A percentile compares a stretch with the other conserved stretches of the same genome.
Evolutionary conservation across 768 basidiomycete genomes (phyloP).

Genomic region (Suillus tomentosus): DNA sequence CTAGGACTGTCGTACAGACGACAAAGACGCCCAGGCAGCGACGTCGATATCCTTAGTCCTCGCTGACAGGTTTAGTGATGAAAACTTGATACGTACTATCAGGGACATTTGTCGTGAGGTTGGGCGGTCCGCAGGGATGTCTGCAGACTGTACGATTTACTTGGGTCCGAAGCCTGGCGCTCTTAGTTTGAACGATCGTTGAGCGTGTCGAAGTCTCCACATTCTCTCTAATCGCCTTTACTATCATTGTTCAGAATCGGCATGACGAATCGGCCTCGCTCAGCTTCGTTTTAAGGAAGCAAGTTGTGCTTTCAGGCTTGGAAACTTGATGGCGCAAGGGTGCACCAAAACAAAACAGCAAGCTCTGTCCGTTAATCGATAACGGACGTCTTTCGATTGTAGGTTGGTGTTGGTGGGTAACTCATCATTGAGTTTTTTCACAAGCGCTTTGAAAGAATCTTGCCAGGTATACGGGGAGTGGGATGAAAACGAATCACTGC

Average conservation of each 20-base stretch:
- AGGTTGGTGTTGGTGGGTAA: slow-evolving; percentile 78
- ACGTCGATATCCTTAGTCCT: slow-evolving; percentile 13
- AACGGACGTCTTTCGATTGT: slow-evolving; percentile 79
- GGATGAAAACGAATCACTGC: not conserved
- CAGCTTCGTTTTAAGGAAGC: slow-evolving; percentile 75
- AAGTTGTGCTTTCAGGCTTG: slow-evolving; percentile 52
- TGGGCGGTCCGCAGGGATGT: slow-evolving; percentile 10
- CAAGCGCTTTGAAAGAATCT: slow-evolving; percentile 67
- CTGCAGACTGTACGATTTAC: slow-evolving; percentile 15
- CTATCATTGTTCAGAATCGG: slow-evolving; percentile 62
- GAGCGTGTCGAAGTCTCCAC: slow-evolving; percentile 65
- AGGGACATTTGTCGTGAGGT: not conserved
- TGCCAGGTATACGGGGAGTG: slow-evolving; percentile 67
- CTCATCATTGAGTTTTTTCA: slow-evolving; percentile 70
- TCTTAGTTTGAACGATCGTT: slow-evolving; percentile 77
- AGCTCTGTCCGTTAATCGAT: slow-evolving; percentile 68
- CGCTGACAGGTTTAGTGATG: slow-evolving; percentile 11
- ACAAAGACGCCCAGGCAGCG: slow-evolving; percentile 23
- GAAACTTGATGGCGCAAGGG: slow-evolving; percentile 55
- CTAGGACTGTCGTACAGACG: slow-evolving; percentile 18
- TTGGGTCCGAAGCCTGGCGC: slow-evolving; percentile 24
- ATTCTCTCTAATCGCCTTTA: slow-evolving; percentile 65
- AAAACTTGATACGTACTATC: slow-evolving; percentile 1
- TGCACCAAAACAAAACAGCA: slow-evolving; percentile 59
- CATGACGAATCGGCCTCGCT: slow-evolving; percentile 9